Evolutionary conservation across 179 eudicot species (phyloP), one percentile per base, ranked within the genome.

Genomic region (Carnegiea gigantea): DNA sequence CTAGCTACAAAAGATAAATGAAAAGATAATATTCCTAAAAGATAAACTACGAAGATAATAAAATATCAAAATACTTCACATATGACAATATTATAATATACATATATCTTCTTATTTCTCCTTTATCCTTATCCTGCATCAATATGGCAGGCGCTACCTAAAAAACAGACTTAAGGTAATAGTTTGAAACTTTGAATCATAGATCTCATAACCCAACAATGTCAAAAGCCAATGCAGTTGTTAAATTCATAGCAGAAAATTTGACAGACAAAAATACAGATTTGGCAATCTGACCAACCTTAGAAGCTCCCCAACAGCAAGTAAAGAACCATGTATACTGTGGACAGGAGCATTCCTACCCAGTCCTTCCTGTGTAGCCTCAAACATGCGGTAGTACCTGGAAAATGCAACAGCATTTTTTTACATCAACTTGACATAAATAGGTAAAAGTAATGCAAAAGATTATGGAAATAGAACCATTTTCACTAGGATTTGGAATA

Each of bases 301-400:
- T 85, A 95, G 79, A 67, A 95, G 92, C 89, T 94, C 98, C 86
- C 98, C 99, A 77, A 95, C 97, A 46, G 99, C 99, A 84, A 95
- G 98, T 81, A 95, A 88, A 82, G 98, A 95, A 82, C 99, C 98
- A 85, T 95, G 99, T 87, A 94, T 94, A 88, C 99, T 94, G 83
- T 94, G 97, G 82, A 95, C 88, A 78, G 98, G 97, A 75, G 99
- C 98, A 89, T 91, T 95, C 88, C 68, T 91, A 51, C 96, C 97
- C 88, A 95, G 86, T 30, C 98, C 99, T 82, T 94, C 98, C 85
- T 94, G 98, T 73, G 99, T 91, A 84, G 98, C 99, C 90, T 94
- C 99, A 88, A 95, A 94, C 99, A 95, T 92, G 59, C 96, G 92
- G 78, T 95, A 95, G 84, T 95, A 95, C 99, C 99, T 95, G 85